Evolutionary conservation across 2,329 filamentous ascomycete species (phyloP).

Genomic region (Xylariaceae sp.): DNA sequence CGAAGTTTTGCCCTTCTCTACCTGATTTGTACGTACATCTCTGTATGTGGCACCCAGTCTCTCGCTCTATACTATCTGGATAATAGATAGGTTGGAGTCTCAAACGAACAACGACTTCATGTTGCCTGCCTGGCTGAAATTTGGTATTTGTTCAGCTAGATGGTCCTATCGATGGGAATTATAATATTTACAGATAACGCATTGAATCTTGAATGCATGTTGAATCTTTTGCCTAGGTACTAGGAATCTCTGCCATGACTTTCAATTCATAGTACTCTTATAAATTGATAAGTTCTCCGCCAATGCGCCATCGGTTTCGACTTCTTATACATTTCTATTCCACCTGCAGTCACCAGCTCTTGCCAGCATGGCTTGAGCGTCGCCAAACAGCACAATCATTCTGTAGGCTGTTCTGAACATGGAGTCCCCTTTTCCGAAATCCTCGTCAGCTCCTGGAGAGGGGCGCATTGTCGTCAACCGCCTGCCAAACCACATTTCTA

Average conservation of each 20-base stretch:
- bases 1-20: constrained; percentile 8
- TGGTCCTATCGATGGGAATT: no score
- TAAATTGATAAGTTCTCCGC: background rate
- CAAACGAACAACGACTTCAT: no score
- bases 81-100: no score
- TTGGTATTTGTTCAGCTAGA: background rate
- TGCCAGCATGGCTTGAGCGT: constrained; percentile 24
- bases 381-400: background rate
- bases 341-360: background rate
- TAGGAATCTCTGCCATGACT: no score
- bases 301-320: background rate
- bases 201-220: no score
- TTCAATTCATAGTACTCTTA: background rate
- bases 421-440: constrained; percentile 76
- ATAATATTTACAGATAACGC: no score
- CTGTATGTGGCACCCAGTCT: no score
- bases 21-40: no score
- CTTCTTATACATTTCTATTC: background rate
- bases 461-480: constrained; percentile 78
- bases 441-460: constrained; percentile 76
- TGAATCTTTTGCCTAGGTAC: no score
- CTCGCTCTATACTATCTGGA: no score
- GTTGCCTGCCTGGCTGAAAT: no score
- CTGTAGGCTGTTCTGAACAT: constrained; percentile 11
- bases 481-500: constrained; percentile 74